A percentile compares a stretch with the other conserved stretches of the same genome.
Conservation (phyloP, 768 basidiomycete genomes). For the Phlegmacium glaucopus region DNA sequence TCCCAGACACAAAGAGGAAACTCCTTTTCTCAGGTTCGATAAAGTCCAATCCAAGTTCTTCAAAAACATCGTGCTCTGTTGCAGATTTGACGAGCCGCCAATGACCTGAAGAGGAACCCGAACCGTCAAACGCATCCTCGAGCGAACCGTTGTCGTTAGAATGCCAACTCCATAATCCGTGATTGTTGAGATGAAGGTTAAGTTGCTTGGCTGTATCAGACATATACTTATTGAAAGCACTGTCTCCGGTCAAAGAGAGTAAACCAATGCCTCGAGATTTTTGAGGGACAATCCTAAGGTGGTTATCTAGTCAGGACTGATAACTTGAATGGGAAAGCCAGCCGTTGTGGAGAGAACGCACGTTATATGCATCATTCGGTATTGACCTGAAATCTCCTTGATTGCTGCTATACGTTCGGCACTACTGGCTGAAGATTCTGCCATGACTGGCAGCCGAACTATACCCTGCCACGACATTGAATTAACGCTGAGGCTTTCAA, state of each 20-base stretch:
- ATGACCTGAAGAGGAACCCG: constrained; percentile 25
- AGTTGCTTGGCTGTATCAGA: constrained; percentile 38
- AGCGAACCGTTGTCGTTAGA: constrained; percentile 1
- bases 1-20: constrained; percentile 15
- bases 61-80: constrained; percentile 44
- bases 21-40: constrained; percentile 20
- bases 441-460: constrained; percentile 39
- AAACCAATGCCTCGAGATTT: constrained; percentile 51
- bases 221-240: constrained; percentile 40
- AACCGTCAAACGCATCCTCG: background rate
- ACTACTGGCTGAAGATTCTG: constrained; percentile 13
- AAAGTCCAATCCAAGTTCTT: constrained; percentile 35
- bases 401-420: constrained; percentile 27
- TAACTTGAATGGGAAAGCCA: too few relatives aligned
- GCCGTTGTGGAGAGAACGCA: constrained; percentile 14
- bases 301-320: constrained; percentile 4
- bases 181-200: constrained; percentile 54
- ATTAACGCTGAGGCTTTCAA: constrained; percentile 28
- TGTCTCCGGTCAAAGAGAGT: constrained; percentile 55
- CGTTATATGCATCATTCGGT: constrained; percentile 36
- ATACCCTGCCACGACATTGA: constrained; percentile 49
- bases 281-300: constrained; percentile 39
- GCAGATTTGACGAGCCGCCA: constrained; percentile 45
- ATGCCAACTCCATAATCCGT: constrained; percentile 63
- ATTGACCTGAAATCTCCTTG: constrained; percentile 30